Conservation (phyloP, 805 yeast genomes). For the Scheffersomyces amazonensis region DNA sequence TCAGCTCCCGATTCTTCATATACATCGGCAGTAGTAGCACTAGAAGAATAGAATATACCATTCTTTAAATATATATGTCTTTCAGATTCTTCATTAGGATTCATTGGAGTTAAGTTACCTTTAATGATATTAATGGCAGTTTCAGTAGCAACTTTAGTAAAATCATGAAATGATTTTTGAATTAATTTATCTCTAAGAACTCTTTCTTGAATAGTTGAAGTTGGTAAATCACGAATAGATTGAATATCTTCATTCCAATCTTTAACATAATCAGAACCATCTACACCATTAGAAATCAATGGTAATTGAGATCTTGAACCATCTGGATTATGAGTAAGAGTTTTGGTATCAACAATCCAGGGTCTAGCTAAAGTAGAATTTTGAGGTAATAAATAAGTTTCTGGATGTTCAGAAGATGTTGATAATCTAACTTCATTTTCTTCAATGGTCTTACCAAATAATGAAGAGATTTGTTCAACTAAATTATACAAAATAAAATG, state of each 20-base stretch:
- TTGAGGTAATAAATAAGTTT: conserved; percentile 59
- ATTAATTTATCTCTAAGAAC: conserved; percentile 73
- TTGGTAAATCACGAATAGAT: conserved; percentile 70
- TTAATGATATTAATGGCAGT: conserved; percentile 76
- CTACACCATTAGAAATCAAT: conserved; percentile 52
- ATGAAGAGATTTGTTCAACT: conserved; percentile 62
- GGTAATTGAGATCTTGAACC: conserved; percentile 57
- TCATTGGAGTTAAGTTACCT: conserved; percentile 74
- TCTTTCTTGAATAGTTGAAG: conserved; percentile 57
- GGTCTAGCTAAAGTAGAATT: conserved; percentile 64
- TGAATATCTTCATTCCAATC: conserved; percentile 95
- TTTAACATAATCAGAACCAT: conserved; percentile 54
- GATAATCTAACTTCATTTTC: conserved; percentile 47
- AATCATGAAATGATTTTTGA: conserved; percentile 70
- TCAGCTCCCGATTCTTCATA: conserved; percentile 72
- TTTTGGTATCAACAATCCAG: conserved; percentile 58
- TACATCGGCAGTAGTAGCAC: conserved; percentile 60
- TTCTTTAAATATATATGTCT: conserved; percentile 72
- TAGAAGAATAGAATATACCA: conserved; percentile 84
- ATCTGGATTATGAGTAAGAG: conserved; percentile 44
- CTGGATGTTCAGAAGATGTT: conserved; percentile 41
- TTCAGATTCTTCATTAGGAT: conserved; percentile 65
- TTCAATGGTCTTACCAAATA: conserved; percentile 51
- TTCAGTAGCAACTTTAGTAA: conserved; percentile 68
- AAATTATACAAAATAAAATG: conserved; percentile 59